Conservation (phyloP, 768 basidiomycete genomes). For the Russula compacta region DNA sequence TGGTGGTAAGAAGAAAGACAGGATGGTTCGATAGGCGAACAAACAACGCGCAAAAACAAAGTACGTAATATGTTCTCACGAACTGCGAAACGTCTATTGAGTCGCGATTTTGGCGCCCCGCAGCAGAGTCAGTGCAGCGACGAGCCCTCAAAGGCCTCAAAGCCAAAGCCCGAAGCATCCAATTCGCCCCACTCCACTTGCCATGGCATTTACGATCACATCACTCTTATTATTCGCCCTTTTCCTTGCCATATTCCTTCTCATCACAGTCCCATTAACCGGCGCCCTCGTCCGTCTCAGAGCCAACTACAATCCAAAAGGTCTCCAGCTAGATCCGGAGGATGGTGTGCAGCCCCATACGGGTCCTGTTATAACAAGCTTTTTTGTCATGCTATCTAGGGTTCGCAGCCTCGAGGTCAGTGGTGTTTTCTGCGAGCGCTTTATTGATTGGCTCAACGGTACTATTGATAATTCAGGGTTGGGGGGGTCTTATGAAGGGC, state of each 20-base stretch:
- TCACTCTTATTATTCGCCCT: conserved; percentile 40
- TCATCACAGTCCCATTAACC: conserved; percentile 37
- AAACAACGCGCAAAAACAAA: background rate
- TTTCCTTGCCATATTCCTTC: conserved; percentile 50
- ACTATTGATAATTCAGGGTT: conserved; percentile 39
- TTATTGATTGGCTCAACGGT: background rate
- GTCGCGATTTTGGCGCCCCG: background rate
- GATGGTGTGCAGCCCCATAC: conserved; percentile 69
- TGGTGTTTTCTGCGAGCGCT: background rate
- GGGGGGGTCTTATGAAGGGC: conserved; percentile 73
- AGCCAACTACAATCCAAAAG: conserved; percentile 81
- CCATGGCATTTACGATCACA: conserved; percentile 24
- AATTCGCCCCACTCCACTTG: background rate
- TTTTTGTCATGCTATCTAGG: conserved; percentile 62
- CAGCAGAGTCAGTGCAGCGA: background rate
- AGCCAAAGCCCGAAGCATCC: background rate
- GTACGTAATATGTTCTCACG: conserved; percentile 11
- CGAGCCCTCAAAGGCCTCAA: too few relatives aligned
- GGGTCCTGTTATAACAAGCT: conserved; percentile 63
- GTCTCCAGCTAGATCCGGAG: conserved; percentile 69
- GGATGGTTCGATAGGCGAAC: background rate
- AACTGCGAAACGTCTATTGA: too few relatives aligned
- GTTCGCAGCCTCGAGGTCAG: conserved; percentile 67
- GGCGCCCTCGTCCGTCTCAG: conserved; percentile 69
- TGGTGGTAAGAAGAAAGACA: conserved; percentile 5